Evolutionary conservation across 176 grass and related monocot genomes (phyloP).

Genomic region (Panicum miliaceum): DNA sequence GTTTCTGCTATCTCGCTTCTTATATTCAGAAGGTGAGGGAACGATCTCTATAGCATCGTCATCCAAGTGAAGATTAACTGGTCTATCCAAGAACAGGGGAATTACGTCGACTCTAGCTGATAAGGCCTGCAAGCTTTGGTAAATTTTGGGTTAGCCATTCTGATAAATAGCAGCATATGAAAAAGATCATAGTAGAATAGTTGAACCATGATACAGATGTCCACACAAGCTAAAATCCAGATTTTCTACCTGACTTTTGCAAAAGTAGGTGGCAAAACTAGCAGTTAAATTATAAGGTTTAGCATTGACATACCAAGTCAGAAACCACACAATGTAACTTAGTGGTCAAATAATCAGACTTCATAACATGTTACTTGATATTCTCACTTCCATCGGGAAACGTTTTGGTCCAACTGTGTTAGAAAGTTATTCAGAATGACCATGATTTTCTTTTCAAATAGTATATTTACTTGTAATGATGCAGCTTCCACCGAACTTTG

Average conservation of each 20-base stretch:
- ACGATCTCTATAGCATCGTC: conserved; percentile 69
- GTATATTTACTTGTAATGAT: no score
- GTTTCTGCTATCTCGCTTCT: conserved; percentile 27
- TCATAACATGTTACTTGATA: no score
- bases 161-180: conserved; percentile 19
- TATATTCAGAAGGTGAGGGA: conserved; percentile 42
- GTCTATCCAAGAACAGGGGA: conserved; percentile 81
- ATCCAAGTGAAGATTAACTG: conserved; percentile 59
- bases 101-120: conserved; percentile 81
- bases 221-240: not conserved
- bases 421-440: no score
- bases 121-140: conserved; percentile 67
- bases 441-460: no score
- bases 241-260: conserved; percentile 2
- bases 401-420: no score
- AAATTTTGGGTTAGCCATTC: conserved; percentile 42
- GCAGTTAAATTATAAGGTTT: no score
- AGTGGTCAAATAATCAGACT: no score
- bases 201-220: not conserved
- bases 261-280: not conserved
- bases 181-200: conserved; percentile 7
- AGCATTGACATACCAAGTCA: no score
- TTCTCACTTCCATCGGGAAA: no score
- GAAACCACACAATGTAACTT: no score
- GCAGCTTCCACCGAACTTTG: no score